Evolutionary conservation across 169 alveolate genomes (phyloP), one percentile per base, ranked within the genome.

Genomic region (Cryptosporidium ubiquitum): DNA sequence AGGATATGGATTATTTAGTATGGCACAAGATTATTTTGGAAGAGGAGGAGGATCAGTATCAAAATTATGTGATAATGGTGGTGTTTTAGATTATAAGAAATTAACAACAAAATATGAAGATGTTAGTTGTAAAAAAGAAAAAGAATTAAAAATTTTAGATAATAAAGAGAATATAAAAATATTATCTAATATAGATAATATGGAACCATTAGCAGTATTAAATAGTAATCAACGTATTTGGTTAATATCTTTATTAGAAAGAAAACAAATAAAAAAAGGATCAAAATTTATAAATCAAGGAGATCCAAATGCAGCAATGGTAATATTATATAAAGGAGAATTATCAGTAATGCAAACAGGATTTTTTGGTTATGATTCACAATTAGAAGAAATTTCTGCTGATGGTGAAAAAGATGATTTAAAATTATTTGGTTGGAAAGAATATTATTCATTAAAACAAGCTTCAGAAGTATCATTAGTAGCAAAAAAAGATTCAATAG

Each of bases 1-100:
- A 37, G 60, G 70, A n/a, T 73, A 73, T 55, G 57, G 85, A 5
- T 57, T 73, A 42, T 73, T 73, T 55, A 73, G 55, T 23, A 73
- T 73, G 85, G 85, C 70, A 0, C 85, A 73, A 18, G 85, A 73
- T 73, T 73, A 73, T 51, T 73, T 73, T 73, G 61, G 85, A n/a
- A 58, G 85, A 9, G 85, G 70, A 29, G 70, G 70, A 23, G 84
- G 61, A 23, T n/a, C 70, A 12, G 70, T 73, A 73, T 58, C 85
- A 26, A 73, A 23, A 58, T 55, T 73, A 55, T 52, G 42, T 20
- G 37, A 35, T 55, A n/a, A 29, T 55, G 20, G n/a, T 55, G 39
- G 42, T 39, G 39, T 42, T 12, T 10, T 73, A 9, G 70, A 73
- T n/a, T 52, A 73, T 29, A 37, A 51, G 9, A 73, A 73, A 39